Percentiles rank a stretch among this genome's conserved stretches.
phyloP scores from a whole-genome alignment of 2,329 filamentous ascomycete species.

The Arthroderma sp. region DNA sequence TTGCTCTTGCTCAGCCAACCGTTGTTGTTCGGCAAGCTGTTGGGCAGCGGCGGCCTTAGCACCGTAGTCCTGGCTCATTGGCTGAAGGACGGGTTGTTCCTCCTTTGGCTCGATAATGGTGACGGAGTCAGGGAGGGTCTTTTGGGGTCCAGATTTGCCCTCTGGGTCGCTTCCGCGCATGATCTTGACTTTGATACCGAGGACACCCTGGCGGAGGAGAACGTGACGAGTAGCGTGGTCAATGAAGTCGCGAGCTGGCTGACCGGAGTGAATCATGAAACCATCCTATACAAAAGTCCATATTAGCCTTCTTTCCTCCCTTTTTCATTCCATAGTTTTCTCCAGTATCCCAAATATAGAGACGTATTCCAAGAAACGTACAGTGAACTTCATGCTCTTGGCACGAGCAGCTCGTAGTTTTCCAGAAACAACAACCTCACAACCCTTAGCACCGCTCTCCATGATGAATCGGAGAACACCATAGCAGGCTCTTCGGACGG shows the following conservation, averaged over 20 bases:
- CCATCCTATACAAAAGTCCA: slow-evolving; percentile 50
- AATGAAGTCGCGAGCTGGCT: slow-evolving; percentile 99
- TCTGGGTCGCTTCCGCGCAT: slow-evolving; percentile 99
- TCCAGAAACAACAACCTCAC: slow-evolving; percentile 97
- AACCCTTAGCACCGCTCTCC: slow-evolving; percentile 99
- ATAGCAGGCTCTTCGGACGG: slow-evolving; percentile 97
- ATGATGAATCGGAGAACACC: slow-evolving; percentile 99
- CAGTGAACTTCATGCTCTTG: slow-evolving; percentile 99
- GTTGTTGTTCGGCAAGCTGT: slow-evolving; percentile 42
- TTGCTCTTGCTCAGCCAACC: slow-evolving; percentile 43
- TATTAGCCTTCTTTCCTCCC: background rate
- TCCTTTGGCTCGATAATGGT: slow-evolving; percentile 99
- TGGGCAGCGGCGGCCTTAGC: slow-evolving; percentile 68
- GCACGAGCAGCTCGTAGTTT: slow-evolving; percentile 98
- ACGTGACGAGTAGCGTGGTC: slow-evolving; percentile 98
- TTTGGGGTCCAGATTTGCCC: slow-evolving; percentile 95
- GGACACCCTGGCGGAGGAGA: slow-evolving; percentile 97
- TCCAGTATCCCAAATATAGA: background rate
- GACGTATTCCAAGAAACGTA: slow-evolving; percentile 33
- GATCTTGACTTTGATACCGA: slow-evolving; percentile 99
- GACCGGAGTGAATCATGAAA: slow-evolving; percentile 99
- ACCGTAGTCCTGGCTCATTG: slow-evolving; percentile 96
- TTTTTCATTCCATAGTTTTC: background rate
- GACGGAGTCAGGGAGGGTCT: slow-evolving; percentile 94
- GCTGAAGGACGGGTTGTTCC: slow-evolving; percentile 88